Conservation (phyloP, 106 monocot genomes). For the Dioscorea dumetorum region DNA sequence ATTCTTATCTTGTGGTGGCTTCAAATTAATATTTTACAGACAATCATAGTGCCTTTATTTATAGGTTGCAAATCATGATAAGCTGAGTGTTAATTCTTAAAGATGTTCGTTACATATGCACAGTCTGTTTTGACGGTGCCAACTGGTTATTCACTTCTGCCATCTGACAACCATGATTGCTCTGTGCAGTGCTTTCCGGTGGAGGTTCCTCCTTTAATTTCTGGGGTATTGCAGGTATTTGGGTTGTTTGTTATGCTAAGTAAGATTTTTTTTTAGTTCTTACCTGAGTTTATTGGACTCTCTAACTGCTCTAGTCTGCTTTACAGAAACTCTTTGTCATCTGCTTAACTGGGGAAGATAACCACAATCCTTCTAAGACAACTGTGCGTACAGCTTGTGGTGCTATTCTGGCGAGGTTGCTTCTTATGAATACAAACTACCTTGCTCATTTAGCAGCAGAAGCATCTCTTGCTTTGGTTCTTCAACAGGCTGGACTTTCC, state of each 20-base stretch:
- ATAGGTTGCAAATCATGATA: too few species aligned
- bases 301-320: background rate
- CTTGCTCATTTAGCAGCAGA: constrained; percentile 75
- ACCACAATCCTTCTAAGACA: constrained; percentile 56
- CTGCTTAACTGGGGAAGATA: constrained; percentile 70
- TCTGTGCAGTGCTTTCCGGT: constrained; percentile 74
- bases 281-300: background rate
- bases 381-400: constrained; percentile 63
- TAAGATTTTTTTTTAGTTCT: background rate
- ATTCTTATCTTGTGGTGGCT: too few species aligned
- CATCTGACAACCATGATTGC: background rate
- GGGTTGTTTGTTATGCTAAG: background rate
- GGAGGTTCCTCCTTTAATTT: constrained; percentile 74
- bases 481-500: constrained; percentile 71
- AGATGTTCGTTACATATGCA: too few species aligned
- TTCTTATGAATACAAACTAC: constrained; percentile 88
- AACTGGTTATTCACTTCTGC: too few species aligned
- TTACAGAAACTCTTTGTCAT: constrained; percentile 73
- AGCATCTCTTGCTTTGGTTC: constrained; percentile 42
- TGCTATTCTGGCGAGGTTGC: constrained; percentile 79
- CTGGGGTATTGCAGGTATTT: constrained; percentile 82
- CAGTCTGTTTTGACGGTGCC: too few species aligned
- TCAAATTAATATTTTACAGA: too few species aligned
- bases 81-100: too few species aligned
- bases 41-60: too few species aligned